These are phyloP conservation scores for Xylaria sp. DNA, from an alignment of 2,329 filamentous ascomycete species.

Conservation along the genomic window DNA sequence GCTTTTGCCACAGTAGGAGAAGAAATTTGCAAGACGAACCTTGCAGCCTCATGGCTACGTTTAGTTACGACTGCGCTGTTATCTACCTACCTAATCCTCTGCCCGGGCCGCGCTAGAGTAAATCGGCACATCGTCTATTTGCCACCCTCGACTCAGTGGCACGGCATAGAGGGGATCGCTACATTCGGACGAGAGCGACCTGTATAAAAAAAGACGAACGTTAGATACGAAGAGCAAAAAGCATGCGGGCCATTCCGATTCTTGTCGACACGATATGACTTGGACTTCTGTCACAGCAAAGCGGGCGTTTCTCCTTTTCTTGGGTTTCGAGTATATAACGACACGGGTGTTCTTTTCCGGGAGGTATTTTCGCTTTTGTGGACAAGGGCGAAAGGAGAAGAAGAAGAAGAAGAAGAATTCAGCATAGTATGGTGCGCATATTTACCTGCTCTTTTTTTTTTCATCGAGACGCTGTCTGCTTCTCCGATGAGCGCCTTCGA, in stretches of 20 bases:
- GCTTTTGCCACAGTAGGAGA: slow-evolving; percentile 28
- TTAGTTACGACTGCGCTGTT: not conserved
- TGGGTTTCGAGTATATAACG: slow-evolving; percentile 18
- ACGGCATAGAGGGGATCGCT: not conserved
- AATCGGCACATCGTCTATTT: not conserved
- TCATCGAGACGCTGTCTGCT: not conserved
- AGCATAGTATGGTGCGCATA: slow-evolving; percentile 12
- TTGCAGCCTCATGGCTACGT: not conserved
- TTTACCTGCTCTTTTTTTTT: too few relatives aligned
- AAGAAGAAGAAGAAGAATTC: slow-evolving; percentile 1
- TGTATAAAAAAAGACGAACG: slow-evolving; percentile 13
- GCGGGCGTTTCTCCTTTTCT: slow-evolving; percentile 17
- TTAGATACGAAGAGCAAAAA: slow-evolving; percentile 2
- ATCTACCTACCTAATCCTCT: not conserved
- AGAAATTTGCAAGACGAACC: not conserved
- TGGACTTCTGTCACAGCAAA: slow-evolving; percentile 15
- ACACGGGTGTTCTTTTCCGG: slow-evolving; percentile 12
- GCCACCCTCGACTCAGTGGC: not conserved
- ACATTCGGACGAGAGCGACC: slow-evolving; percentile 1
- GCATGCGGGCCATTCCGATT: slow-evolving; percentile 6
- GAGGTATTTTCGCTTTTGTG: not conserved
- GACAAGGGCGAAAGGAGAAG: not conserved
- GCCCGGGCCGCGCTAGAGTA: not conserved
- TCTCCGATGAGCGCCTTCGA: not conserved
- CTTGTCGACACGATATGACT: slow-evolving; percentile 19